Evolutionary conservation across 2,329 filamentous ascomycete species (phyloP), one percentile per base, ranked within the genome.

Genomic region (Aquanectria penicillioides): DNA sequence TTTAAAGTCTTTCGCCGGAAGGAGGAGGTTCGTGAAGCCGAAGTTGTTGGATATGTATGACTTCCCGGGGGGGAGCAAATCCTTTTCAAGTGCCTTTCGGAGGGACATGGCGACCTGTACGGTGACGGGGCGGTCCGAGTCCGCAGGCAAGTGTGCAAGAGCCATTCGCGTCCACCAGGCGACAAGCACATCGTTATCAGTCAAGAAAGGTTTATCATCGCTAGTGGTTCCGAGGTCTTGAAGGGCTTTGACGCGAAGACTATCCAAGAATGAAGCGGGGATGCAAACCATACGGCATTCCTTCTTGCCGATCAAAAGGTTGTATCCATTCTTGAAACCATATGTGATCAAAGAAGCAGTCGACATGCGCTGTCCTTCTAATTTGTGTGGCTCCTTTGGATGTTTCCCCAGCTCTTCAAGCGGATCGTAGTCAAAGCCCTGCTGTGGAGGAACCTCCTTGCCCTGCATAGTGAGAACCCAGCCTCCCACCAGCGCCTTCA

Each of bases 261-360:
- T 43, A 37, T 38, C 25, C 5, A 51, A 29, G 22, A 43, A 57
- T 8, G 17, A 13, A 8, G 41, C 53, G 1, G 58, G 58, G 8
- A 61, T 58, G n/a, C 58, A 61, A 25, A 61, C 54, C 58, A 61
- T 61, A 13, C 58, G 58, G 6, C 41, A 49, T 17, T 61, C 58
- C 9, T 61, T 58, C 25, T 49, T 53, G 4, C 54, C 36, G 2
- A 58, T 8, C 1, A 46, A 31, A 3, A 58, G 12, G 12, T 38
- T 51, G 6, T 56, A 56, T 2, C 51, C 52, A 9, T 59, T 61
- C 12, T 52, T 48, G 20, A 61, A 23, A 7, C 47, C 53, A 9
- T 61, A 61, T 5, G 28, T 26, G 6, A 61, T 17, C 10, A 57
- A 11, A 1, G 29, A 22, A 1, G 26, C n/a, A 1, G 53, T 43